Evolutionary conservation across 1,284 basidiomycete genomes (phyloP).

Genomic region (Tylopilus orsonianus): DNA sequence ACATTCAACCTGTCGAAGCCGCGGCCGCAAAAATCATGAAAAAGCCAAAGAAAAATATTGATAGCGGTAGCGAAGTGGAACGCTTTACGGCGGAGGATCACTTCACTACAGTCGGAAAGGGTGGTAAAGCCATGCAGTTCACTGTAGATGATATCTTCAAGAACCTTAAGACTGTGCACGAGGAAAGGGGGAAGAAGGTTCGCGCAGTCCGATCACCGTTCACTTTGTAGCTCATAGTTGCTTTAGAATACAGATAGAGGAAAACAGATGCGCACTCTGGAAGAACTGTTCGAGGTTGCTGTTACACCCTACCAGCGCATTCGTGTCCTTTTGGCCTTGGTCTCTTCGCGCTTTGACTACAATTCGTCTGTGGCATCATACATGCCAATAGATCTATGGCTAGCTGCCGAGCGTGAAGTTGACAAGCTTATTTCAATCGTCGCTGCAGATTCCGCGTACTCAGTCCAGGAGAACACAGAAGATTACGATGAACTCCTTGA

Average conservation of each 20-base stretch:
- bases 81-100: constrained; percentile 58
- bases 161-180: constrained; percentile 87
- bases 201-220: constrained; percentile 12
- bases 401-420: constrained; percentile 83
- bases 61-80: constrained; percentile 40
- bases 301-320: constrained; percentile 91
- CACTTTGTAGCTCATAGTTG: constrained; percentile 4
- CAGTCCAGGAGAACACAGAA: constrained; percentile 83
- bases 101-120: constrained; percentile 92
- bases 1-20: constrained; percentile 50
- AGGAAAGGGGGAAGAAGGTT: constrained; percentile 96
- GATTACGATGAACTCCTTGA: constrained; percentile 95
- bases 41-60: constrained; percentile 41
- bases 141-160: constrained; percentile 93
- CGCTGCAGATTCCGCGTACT: constrained; percentile 69
- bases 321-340: constrained; percentile 89
- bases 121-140: constrained; percentile 82
- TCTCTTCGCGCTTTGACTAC: constrained; percentile 97
- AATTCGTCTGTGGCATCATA: constrained; percentile 84
- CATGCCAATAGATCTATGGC: constrained; percentile 95
- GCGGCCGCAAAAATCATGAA: constrained; percentile 41
- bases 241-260: constrained; percentile 90
- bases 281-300: constrained; percentile 86
- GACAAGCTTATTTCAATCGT: constrained; percentile 85
- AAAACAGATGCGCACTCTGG: constrained; percentile 91